Evolutionary conservation across 306 rosid genomes (phyloP), one percentile per base, ranked within the genome.

Genomic region (Rosa chinensis): DNA sequence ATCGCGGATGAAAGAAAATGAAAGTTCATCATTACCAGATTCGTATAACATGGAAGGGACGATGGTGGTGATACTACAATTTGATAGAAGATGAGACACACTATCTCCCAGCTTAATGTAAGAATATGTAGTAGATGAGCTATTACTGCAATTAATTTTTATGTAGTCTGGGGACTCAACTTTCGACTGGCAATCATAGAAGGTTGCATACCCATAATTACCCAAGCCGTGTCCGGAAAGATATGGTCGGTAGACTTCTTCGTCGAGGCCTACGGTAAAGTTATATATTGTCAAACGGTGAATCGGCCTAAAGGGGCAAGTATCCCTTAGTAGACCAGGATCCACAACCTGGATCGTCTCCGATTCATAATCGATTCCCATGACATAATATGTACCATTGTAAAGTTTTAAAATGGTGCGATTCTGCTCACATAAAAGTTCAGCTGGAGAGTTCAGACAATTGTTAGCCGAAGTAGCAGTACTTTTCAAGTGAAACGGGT

Each of bases 301-400:
- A 25, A 20, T 16, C 3, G 83, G 79, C 32, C 55, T 37, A 14
- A 14, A 58, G 55, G 77, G 52, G 58, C 79, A 82, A 10, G 77
- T 5, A 7, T 20, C 52, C 0, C 6, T 10, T 0, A 5, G 37
- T 21, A 78, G 17, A 21, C 50, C 70, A 6, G 78, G 44, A 55
- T 83, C 89, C 11, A 81, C 80, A 8, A 76, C 12, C 10, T 66
- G 72, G 61, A 86, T 81, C 2, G 40, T 81, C 16, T 0, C 3
- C 13, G 0, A 4, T 17, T 23, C 0, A 28, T 78, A 78, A 48
- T 55, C 0, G 20, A 78, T 78, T 8, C 0, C 32, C 28, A 1
- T 8, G 7, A 85, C 87, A 11, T 66, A n/a, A 73, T 49, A 88
- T 44, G 10, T 79, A 45, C 39, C 67, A 0, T 14, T 0, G 32